Conservation (phyloP, 805 yeast genomes). For the Sporopachydermia lactativora region DNA sequence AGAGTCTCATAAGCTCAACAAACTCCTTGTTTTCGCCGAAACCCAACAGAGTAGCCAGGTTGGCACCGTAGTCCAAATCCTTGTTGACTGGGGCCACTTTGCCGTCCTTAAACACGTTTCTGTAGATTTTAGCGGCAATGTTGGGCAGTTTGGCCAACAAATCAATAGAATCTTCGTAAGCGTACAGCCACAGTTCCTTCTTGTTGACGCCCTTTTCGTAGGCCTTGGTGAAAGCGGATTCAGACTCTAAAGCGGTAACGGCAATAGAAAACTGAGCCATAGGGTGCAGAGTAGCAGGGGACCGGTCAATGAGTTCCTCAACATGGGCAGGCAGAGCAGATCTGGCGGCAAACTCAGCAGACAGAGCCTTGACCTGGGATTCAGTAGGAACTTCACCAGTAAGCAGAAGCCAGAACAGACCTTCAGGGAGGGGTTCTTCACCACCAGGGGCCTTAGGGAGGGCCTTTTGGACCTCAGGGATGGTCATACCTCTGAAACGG, state of each 20-base stretch:
- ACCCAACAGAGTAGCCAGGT: constrained; percentile 50
- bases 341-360: constrained; percentile 69
- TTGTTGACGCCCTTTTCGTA: constrained; percentile 74
- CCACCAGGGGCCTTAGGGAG: constrained; percentile 67
- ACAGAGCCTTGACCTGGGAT: constrained; percentile 53
- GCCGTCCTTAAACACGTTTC: constrained; percentile 76
- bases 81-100: constrained; percentile 37
- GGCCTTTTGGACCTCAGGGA: constrained; percentile 61
- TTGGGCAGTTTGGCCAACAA: constrained; percentile 70
- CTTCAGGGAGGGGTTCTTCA: constrained; percentile 51
- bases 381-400: constrained; percentile 76
- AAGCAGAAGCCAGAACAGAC: constrained; percentile 66
- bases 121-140: constrained; percentile 74
- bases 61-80: constrained; percentile 50
- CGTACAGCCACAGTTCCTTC: constrained; percentile 71
- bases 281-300: constrained; percentile 70
- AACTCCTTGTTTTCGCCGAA: constrained; percentile 51
- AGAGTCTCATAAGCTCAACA: constrained; percentile 66
- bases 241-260: constrained; percentile 66
- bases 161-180: constrained; percentile 70
- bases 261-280: constrained; percentile 87
- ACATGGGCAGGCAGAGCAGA: constrained; percentile 69
- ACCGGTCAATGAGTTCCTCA: constrained; percentile 52
- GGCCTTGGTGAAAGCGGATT: constrained; percentile 74
- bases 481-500: constrained; percentile 73